A percentile compares a stretch with the other conserved stretches of the same genome.
These are phyloP conservation scores for Trametes sanguinea DNA, from an alignment of 768 basidiomycete genomes.

Conservation along the genomic window DNA sequence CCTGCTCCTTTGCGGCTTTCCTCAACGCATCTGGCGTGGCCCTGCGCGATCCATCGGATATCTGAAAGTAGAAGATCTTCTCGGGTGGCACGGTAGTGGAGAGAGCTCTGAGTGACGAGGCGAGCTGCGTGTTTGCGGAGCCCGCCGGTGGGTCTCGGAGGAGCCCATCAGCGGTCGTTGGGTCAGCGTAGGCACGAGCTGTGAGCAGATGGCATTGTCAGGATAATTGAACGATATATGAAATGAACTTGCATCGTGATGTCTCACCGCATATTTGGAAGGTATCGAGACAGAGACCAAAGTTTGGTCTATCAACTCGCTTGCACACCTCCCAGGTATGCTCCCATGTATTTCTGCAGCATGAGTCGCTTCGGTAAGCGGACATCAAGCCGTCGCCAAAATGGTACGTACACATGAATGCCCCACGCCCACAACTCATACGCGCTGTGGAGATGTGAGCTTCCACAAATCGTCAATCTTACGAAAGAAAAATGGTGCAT, in stretches of 20 bases:
- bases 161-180: constrained; percentile 21
- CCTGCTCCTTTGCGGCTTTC: constrained; percentile 26
- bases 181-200: constrained; percentile 33
- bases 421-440: constrained; percentile 40
- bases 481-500: neutral
- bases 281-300: constrained; percentile 36
- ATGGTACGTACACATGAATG: constrained; percentile 29
- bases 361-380: neutral
- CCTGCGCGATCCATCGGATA: constrained; percentile 33
- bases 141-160: constrained; percentile 13
- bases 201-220: neutral
- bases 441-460: constrained; percentile 23
- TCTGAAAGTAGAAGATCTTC: constrained; percentile 37
- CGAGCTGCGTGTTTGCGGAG: constrained; percentile 22
- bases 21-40: constrained; percentile 22
- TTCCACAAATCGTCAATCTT: neutral
- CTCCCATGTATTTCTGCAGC: constrained; percentile 34
- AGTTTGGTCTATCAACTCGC: constrained; percentile 33
- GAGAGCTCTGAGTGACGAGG: constrained; percentile 27
- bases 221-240: too few relatives aligned
- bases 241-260: too few relatives aligned
- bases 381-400: too few relatives aligned
- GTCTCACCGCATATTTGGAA: constrained; percentile 34
- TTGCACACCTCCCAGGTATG: constrained; percentile 35
- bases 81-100: constrained; percentile 21